Base-by-base conservation (phyloP, 2,329 filamentous ascomycete species). In the Leptographium radiaticola region DNA sequence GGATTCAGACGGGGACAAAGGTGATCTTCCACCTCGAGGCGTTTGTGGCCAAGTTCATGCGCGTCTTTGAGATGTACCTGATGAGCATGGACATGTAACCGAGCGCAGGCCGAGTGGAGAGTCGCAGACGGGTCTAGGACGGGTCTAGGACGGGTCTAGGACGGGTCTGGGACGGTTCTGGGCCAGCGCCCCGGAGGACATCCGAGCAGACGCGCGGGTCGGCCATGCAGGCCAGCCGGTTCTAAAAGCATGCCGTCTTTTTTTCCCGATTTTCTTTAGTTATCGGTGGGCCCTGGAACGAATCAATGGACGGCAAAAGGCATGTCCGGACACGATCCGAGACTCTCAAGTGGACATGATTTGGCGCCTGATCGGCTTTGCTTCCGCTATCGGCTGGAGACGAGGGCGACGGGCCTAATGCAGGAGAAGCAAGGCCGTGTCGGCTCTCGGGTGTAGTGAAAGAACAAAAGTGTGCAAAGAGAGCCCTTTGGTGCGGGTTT, bases 11-110 rank as follows among this genome's bases (percentile, higher is more conserved):
- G 61, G 93, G 93, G 51, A 89, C 79, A 56, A 98, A 98, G 76
- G 87, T 95, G 55, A 97, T 98, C 58, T 98, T 98, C 70, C 94
- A 98, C 65, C 74, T 98, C 5, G 94, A 98, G 70, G 93, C 93
- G 4, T 98, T 98, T 69, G 93, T 98, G 55, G 91, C 91, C 55
- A 97, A 96, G 72, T 95, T 97, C 67, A 97, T 98, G 91, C 81
- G 91, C 62, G 81, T 97, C 61, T 80, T 91, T 59, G 93, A 98
- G 73, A 91, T 89, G 82, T 94, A 82, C 65, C 69, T 84, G 55
- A 91, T 95, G 87, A 87, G 84, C 59, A 90, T 93, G 83, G 87
- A 89, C 53, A 72, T 81, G 70, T 81, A 65, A 71, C 31, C 6
- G 33, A 46, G 5, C 34, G 15, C 46, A 49, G 13, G 31, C 4